Percentiles rank a stretch among this genome's conserved stretches.
phyloP scores from a whole-genome alignment of 2,329 filamentous ascomycete genomes.

The Beauveria brongniartii region DNA sequence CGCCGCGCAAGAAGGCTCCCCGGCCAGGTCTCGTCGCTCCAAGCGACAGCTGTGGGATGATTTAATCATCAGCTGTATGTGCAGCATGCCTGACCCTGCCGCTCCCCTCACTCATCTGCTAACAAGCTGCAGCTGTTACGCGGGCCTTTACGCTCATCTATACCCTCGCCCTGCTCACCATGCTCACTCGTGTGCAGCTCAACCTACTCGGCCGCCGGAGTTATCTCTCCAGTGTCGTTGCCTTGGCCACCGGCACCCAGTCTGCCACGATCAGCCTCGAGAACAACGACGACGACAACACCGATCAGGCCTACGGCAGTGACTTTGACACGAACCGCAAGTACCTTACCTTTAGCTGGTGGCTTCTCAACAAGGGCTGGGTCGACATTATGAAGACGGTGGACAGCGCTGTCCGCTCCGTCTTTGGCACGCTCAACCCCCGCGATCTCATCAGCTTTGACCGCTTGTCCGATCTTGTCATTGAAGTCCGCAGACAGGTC shows the following conservation, averaged over 20 bases:
- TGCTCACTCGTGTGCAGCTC: conserved; percentile 90
- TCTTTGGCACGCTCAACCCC: conserved; percentile 83
- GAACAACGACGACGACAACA: conserved; percentile 84
- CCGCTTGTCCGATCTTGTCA: conserved; percentile 68
- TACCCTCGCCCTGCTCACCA: conserved; percentile 76
- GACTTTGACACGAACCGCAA: conserved; percentile 95
- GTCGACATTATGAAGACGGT: conserved; percentile 74
- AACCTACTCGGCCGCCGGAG: conserved; percentile 93
- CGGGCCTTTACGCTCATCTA: conserved; percentile 88
- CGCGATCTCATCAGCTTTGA: conserved; percentile 80
- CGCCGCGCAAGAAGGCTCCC: conserved; percentile 27
- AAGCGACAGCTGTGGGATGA: conserved; percentile 97
- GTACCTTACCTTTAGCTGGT: conserved; percentile 97
- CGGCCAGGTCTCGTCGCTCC: conserved; percentile 54
- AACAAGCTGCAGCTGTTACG: conserved; percentile 60
- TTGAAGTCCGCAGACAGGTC: conserved; percentile 75
- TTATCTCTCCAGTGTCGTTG: conserved; percentile 92
- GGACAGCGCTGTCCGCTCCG: conserved; percentile 75
- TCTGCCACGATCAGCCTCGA: conserved; percentile 79
- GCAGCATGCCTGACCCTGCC: neutral
- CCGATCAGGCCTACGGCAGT: conserved; percentile 74
- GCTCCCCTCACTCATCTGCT: conserved; percentile 5
- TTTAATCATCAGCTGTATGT: conserved; percentile 85
- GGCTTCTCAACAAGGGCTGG: conserved; percentile 89
- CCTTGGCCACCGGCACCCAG: conserved; percentile 68